phyloP scores from a whole-genome alignment of 305 asterid genomes.

The Ilex paraguariensis region DNA sequence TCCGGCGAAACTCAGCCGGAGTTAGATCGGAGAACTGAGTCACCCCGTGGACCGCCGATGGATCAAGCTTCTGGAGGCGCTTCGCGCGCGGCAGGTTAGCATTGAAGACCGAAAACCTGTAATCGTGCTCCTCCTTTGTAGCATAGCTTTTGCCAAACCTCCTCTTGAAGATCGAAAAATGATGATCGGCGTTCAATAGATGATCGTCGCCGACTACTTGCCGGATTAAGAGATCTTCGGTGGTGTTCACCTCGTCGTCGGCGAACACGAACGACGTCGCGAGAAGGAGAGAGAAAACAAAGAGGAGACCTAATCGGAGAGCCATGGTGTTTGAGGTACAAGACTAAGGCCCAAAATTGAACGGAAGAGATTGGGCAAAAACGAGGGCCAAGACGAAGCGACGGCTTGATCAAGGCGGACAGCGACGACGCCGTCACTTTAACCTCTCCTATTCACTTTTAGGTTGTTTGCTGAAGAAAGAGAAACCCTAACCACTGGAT shows the following conservation, averaged over 20 bases:
- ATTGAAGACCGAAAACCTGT: conserved; percentile 64
- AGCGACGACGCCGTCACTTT: no score
- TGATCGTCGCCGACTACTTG: conserved; percentile 57
- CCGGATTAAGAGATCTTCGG: conserved; percentile 50
- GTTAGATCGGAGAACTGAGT: conserved; percentile 89
- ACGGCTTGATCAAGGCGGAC: no score
- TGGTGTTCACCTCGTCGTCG: conserved; percentile 5
- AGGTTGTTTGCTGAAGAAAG: no score
- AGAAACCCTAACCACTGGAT: no score
- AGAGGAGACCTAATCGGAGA: conserved; percentile 29
- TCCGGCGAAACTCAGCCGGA: conserved; percentile 54
- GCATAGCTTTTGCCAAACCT: conserved; percentile 60
- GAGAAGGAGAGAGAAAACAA: conserved; percentile 32
- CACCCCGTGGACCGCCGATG: conserved; percentile 87
- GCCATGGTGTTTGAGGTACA: conserved; percentile 37
- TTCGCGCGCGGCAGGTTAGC: conserved; percentile 73
- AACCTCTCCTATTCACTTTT: no score
- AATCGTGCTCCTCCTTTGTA: conserved; percentile 62
- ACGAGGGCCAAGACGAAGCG: no score
- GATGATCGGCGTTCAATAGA: conserved; percentile 49
- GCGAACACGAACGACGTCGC: conserved; percentile 35
- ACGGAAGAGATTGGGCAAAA: no score
- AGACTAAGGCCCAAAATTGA: no score
- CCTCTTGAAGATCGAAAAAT: conserved; percentile 63
- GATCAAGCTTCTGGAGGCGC: conserved; percentile 77